Percentiles rank a stretch among this genome's conserved stretches.
These are phyloP conservation scores for Carex arenaria DNA, from an alignment of 202 grass and related monocot species.

Conservation along the genomic window DNA sequence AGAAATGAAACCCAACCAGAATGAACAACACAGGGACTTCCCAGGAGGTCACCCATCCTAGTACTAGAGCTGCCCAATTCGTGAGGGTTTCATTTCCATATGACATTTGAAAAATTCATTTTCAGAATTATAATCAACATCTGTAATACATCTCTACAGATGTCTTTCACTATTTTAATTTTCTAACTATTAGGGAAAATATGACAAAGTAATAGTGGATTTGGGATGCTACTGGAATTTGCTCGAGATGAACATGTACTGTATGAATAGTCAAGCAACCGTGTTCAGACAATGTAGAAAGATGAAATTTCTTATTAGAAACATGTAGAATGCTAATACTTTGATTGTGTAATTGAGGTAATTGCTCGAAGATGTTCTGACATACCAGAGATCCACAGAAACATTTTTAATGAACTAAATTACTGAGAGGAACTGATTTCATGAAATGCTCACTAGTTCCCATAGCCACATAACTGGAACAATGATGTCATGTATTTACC, in stretches of 20 bases:
- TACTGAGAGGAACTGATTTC: background rate
- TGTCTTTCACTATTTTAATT: background rate
- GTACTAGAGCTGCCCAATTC: too few species aligned
- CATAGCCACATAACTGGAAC: background rate
- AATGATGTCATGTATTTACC: background rate
- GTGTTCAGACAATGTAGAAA: background rate
- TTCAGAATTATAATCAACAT: background rate
- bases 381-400: background rate
- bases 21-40: too few species aligned
- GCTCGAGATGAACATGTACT: background rate
- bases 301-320: background rate
- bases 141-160: background rate
- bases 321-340: background rate
- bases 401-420: background rate
- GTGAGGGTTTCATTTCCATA: too few species aligned
- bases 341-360: background rate
- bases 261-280: background rate
- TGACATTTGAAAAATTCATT: background rate
- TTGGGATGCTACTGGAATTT: background rate
- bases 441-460: background rate
- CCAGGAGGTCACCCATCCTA: too few species aligned
- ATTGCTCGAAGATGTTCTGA: background rate
- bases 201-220: background rate
- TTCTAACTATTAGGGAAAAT: background rate
- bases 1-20: too few species aligned